A percentile compares a stretch with the other conserved stretches of the same genome.
Evolutionary conservation across 225 moss, liverwort and hornwort species (phyloP).

Genomic region (Rhytidiadelphus loreus): DNA sequence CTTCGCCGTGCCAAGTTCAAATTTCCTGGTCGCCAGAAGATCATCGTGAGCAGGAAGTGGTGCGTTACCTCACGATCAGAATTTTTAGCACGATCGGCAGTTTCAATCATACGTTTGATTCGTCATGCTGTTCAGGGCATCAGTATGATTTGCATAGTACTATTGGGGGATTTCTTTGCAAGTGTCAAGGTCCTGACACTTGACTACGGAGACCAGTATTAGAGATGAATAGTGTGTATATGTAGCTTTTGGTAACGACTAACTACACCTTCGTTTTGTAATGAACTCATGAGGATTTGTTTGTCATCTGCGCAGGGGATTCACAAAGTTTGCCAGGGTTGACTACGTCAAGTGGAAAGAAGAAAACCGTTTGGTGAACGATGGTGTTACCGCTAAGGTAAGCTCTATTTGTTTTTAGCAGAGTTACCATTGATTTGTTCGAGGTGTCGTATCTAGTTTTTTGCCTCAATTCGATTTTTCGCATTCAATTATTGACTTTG

Average conservation of each 20-base stretch:
- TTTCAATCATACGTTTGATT: not conserved
- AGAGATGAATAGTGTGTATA: not conserved
- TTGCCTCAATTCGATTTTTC: not conserved
- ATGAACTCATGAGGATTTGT: not conserved
- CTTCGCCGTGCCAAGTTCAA: conserved; percentile 64
- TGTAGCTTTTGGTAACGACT: not conserved
- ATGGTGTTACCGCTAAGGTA: conserved; percentile 72
- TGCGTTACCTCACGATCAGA: not conserved
- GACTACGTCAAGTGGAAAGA: conserved; percentile 78
- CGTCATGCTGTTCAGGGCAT: not conserved
- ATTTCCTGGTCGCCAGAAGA: conserved; percentile 74
- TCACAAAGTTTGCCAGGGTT: conserved; percentile 65
- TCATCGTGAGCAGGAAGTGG: conserved; percentile 72
- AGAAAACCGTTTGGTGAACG: conserved; percentile 51
- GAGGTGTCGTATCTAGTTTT: not conserved
- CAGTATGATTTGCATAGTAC: not conserved
- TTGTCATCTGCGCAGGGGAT: conserved; percentile 34
- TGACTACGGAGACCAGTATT: not conserved
- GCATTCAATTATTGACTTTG: not conserved
- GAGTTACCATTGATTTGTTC: not conserved
- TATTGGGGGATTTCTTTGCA: not conserved
- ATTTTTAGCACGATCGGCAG: not conserved
- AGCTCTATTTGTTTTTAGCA: not conserved
- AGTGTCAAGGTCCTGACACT: not conserved
- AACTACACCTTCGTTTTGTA: not conserved